phyloP scores from a whole-genome alignment of 148 eudicot species.

The Rhododendron williamsianum region DNA sequence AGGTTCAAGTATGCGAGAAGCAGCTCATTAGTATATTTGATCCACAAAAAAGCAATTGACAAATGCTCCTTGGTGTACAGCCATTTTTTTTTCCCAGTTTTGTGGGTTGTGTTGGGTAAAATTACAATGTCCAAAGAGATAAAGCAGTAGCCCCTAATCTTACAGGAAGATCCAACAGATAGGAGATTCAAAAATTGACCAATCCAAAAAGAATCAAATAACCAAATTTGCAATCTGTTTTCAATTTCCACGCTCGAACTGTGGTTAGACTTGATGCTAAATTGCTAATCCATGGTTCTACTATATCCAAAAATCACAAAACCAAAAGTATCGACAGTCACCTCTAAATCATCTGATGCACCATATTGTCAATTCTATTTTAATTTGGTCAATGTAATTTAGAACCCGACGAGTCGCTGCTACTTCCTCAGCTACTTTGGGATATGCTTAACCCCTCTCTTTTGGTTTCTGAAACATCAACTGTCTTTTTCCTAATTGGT shows the following conservation, averaged over 20 bases:
- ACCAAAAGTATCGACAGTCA: not conserved
- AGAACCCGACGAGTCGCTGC: not conserved
- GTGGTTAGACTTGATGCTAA: not conserved
- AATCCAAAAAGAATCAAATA: not conserved
- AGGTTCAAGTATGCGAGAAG: not conserved
- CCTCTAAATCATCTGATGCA: not conserved
- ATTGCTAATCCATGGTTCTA: not conserved
- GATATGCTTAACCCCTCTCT: not conserved
- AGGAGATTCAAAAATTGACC: not conserved
- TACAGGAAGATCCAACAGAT: not conserved
- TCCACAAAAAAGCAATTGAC: not conserved
- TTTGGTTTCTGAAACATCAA: not conserved
- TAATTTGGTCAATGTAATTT: not conserved
- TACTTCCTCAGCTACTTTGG: constrained; percentile 10
- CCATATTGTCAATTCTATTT: not conserved
- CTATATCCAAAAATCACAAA: not conserved
- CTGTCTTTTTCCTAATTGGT: not conserved
- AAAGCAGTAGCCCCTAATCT: not conserved
- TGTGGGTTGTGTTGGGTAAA: not conserved
- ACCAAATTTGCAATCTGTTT: not conserved
- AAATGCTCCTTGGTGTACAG: not conserved
- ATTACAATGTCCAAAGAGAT: too few species aligned
- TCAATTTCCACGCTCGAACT: constrained; percentile 7
- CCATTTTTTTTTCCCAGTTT: not conserved
- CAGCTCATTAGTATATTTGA: not conserved